Evolutionary conservation across 345 rosid genomes (phyloP).

Genomic region (Sisymbrium altissimum): DNA sequence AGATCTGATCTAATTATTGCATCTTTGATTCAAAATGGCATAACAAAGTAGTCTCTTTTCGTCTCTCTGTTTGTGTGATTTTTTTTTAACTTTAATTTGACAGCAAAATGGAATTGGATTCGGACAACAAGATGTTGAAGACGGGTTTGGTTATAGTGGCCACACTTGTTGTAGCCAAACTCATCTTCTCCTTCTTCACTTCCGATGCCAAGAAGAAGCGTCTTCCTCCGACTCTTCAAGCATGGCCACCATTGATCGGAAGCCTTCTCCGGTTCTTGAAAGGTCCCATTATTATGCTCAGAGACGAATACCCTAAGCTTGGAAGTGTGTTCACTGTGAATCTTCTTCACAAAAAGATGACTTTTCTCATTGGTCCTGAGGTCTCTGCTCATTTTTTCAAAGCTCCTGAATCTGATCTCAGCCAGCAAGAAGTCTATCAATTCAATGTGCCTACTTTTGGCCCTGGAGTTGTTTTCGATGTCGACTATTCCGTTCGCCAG

Average conservation of each 20-base stretch:
- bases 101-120: conserved; percentile 39
- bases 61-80: neutral
- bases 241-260: conserved; percentile 63
- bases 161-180: conserved; percentile 71
- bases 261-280: conserved; percentile 70
- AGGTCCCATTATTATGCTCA: conserved; percentile 80
- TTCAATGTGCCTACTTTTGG: conserved; percentile 98
- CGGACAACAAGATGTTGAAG: conserved; percentile 56
- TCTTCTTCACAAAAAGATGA: conserved; percentile 70
- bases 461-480: conserved; percentile 96
- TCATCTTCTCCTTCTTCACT: conserved; percentile 51
- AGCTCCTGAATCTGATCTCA: conserved; percentile 81
- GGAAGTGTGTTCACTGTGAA: conserved; percentile 88
- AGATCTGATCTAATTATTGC: conserved; percentile 2
- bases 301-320: conserved; percentile 81
- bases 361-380: conserved; percentile 91
- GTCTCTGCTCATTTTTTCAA: conserved; percentile 97
- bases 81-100: neutral
- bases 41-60: neutral
- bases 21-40: neutral
- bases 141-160: conserved; percentile 56
- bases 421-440: conserved; percentile 96
- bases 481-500: conserved; percentile 79
- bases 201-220: conserved; percentile 61
- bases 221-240: conserved; percentile 65